Conservation (phyloP, 2,329 filamentous ascomycete genomes). For the Plectosphaerella sp. region DNA sequence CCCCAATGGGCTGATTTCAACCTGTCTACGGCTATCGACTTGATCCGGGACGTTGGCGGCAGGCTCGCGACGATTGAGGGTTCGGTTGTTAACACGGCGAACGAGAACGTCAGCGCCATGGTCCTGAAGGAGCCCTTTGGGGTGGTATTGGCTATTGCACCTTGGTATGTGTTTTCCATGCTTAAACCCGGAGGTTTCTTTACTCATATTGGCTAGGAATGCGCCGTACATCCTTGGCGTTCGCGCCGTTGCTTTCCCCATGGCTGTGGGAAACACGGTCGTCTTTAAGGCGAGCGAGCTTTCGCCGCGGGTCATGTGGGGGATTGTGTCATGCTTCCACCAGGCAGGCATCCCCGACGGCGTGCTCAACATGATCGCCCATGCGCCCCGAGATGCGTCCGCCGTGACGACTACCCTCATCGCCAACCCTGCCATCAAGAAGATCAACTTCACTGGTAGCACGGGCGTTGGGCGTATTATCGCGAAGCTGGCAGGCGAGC, state of each 20-base stretch:
- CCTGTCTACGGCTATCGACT: constrained; percentile 21
- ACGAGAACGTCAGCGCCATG: constrained; percentile 50
- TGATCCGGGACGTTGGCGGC: constrained; percentile 32
- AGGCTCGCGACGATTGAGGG: constrained; percentile 26
- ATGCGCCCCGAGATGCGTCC: constrained; percentile 61
- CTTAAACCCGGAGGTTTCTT: constrained; percentile 2
- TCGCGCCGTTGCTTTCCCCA: constrained; percentile 54
- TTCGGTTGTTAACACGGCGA: constrained; percentile 21
- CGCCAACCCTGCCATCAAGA: constrained; percentile 62
- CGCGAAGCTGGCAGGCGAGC: constrained; percentile 62
- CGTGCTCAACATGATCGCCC: constrained; percentile 68
- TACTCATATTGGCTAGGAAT: constrained; percentile 37
- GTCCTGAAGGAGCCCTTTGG: constrained; percentile 70
- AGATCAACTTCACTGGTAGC: constrained; percentile 84
- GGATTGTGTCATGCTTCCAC: constrained; percentile 58
- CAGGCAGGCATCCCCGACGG: constrained; percentile 75
- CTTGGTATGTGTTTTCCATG: constrained; percentile 55
- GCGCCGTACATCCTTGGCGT: constrained; percentile 51
- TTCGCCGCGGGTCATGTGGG: constrained; percentile 59
- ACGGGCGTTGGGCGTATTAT: constrained; percentile 71
- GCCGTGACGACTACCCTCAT: constrained; percentile 65
- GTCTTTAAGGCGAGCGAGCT: constrained; percentile 70
- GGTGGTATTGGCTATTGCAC: constrained; percentile 73
- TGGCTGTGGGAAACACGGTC: constrained; percentile 75
- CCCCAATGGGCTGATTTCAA: constrained; percentile 27